A percentile compares a stretch with the other conserved stretches of the same genome.
Evolutionary conservation across 441 rosid genomes (phyloP).

Genomic region (Jatropha podagrica): DNA sequence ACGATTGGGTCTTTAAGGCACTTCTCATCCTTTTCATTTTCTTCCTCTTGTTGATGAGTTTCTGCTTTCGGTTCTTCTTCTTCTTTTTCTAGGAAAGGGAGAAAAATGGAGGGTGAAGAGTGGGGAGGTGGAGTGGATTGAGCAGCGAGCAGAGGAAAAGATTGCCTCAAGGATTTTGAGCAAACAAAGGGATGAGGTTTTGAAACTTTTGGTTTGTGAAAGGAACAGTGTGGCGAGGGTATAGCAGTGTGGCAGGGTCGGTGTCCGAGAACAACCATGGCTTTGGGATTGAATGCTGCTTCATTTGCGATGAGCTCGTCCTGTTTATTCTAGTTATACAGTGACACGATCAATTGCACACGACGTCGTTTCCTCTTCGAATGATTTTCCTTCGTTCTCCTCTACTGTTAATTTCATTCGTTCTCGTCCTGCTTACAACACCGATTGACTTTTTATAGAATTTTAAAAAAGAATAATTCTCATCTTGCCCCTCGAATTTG

Average conservation of each 20-base stretch:
- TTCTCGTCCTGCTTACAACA: too few relatives aligned
- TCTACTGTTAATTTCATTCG: too few relatives aligned
- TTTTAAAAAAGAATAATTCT: too few relatives aligned
- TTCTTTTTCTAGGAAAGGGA: conserved; percentile 45
- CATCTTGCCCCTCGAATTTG: too few relatives aligned
- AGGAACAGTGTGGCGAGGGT: conserved; percentile 1
- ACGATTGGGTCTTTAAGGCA: conserved; percentile 46
- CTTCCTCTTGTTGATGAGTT: background rate
- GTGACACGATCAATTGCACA: too few relatives aligned
- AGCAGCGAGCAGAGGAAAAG: conserved; percentile 23
- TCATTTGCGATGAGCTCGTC: background rate
- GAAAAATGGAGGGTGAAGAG: conserved; percentile 52
- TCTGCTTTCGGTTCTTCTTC: conserved; percentile 18
- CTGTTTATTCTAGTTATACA: too few relatives aligned
- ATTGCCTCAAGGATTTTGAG: conserved; percentile 21
- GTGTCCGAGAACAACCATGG: conserved; percentile 30
- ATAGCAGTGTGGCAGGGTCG: conserved; percentile 15
- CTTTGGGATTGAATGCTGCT: background rate
- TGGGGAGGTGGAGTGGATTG: conserved; percentile 23
- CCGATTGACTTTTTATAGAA: too few relatives aligned
- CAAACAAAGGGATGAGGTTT: conserved; percentile 18
- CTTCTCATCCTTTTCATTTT: conserved; percentile 28
- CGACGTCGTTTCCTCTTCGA: too few relatives aligned
- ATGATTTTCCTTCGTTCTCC: too few relatives aligned
- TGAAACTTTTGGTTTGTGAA: conserved; percentile 11